Conservation (phyloP, 192 early-diverging fungal species). For the Bifiguratus adelaidae region DNA sequence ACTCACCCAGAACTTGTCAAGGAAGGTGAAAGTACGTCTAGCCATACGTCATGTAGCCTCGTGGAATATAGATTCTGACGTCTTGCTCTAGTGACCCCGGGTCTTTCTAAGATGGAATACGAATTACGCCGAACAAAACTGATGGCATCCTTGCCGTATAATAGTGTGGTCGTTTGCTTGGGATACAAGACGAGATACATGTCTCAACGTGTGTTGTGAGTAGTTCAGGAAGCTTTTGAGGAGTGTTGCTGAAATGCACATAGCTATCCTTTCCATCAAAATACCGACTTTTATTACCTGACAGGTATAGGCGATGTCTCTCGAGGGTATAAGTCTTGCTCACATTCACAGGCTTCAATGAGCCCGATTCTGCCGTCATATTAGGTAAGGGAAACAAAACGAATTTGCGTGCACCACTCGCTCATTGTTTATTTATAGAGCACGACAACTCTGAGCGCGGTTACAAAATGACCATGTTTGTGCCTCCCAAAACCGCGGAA, state of each 20-base stretch:
- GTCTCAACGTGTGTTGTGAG: slow-evolving; percentile 82
- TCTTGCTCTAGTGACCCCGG: slow-evolving; percentile 55
- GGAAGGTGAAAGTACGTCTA: slow-evolving; percentile 46
- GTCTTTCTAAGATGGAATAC: slow-evolving; percentile 67
- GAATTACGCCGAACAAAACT: slow-evolving; percentile 57
- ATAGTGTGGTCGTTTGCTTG: slow-evolving; percentile 55
- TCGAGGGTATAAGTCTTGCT: not conserved
- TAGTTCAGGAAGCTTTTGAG: not conserved
- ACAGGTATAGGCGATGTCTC: slow-evolving; percentile 20
- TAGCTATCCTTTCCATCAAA: slow-evolving; percentile 87
- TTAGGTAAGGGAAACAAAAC: slow-evolving; percentile 36
- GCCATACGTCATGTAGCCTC: not conserved
- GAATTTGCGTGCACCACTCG: not conserved
- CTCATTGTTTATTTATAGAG: slow-evolving; percentile 8
- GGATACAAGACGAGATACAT: slow-evolving; percentile 74
- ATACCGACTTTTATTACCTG: slow-evolving; percentile 86
- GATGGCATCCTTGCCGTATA: slow-evolving; percentile 48
- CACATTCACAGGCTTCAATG: slow-evolving; percentile 65
- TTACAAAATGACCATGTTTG: slow-evolving; percentile 82
- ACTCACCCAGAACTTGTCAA: slow-evolving; percentile 80
- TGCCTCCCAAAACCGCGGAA: slow-evolving; percentile 59
- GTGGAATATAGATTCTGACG: not conserved
- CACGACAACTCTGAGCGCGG: slow-evolving; percentile 42
- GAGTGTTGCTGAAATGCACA: not conserved
- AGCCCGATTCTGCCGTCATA: slow-evolving; percentile 73